Conservation (phyloP, 352 stramenopile species). For the Phytophthora citrophthora region DNA sequence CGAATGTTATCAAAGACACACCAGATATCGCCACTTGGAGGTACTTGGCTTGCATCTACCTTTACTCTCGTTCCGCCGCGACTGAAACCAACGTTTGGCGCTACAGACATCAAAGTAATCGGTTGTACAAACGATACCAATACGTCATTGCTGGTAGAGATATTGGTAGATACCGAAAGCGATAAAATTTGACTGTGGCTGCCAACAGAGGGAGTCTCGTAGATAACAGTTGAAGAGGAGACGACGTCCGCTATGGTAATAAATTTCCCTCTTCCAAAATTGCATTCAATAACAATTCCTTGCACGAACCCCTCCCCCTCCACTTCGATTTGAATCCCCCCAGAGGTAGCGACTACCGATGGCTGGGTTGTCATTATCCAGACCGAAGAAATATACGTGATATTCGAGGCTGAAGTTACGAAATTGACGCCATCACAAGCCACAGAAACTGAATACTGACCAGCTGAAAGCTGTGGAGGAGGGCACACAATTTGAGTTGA, state of each 20-base stretch:
- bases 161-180: slow-evolving; percentile 20
- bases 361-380: slow-evolving; percentile 33
- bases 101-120: slow-evolving; percentile 16
- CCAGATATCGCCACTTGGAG: slow-evolving; percentile 6
- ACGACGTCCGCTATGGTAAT: slow-evolving; percentile 13
- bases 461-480: slow-evolving; percentile 8
- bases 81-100: slow-evolving; percentile 39
- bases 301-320: slow-evolving; percentile 29
- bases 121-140: slow-evolving; percentile 41
- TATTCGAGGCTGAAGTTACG: slow-evolving; percentile 11
- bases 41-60: slow-evolving; percentile 15
- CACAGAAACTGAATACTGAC: slow-evolving; percentile 36
- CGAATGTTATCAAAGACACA: slow-evolving; percentile 40
- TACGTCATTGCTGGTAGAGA: slow-evolving; percentile 36
- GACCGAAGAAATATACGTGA: slow-evolving; percentile 26
- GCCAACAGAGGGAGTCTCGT: slow-evolving; percentile 18
- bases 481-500: slow-evolving; percentile 29
- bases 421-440: slow-evolving; percentile 52
- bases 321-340: slow-evolving; percentile 30
- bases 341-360: slow-evolving; percentile 18
- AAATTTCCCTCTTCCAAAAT: slow-evolving; percentile 33
- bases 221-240: slow-evolving; percentile 26
- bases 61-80: no score
- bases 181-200: slow-evolving; percentile 24
- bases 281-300: slow-evolving; percentile 16